Evolutionary conservation across 2,329 filamentous ascomycete species (phyloP).

Genomic region (Talaromyces sp.): DNA sequence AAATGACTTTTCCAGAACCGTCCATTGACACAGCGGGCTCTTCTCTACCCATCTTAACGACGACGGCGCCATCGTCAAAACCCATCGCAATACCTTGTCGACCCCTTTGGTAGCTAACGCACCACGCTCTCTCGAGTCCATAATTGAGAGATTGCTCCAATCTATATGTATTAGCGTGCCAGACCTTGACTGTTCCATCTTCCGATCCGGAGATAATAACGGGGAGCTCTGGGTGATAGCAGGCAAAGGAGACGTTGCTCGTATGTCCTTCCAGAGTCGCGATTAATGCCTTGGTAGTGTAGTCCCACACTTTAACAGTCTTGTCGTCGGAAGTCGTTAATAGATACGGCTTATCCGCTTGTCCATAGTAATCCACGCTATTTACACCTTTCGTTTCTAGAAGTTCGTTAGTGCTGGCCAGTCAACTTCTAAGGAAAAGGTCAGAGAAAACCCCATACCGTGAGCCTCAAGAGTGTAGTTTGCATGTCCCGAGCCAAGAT

Average conservation of each 20-base stretch:
- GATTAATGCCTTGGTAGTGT: conserved; percentile 95
- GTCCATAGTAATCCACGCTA: conserved; percentile 82
- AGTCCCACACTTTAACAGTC: conserved; percentile 98
- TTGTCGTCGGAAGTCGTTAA: conserved; percentile 95
- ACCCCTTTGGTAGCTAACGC: conserved; percentile 89
- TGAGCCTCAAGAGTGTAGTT: conserved; percentile 97
- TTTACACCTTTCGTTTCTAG: conserved; percentile 87
- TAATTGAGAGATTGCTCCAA: conserved; percentile 96
- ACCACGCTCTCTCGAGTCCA: conserved; percentile 93
- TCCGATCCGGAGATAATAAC: conserved; percentile 98
- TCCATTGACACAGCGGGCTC: conserved; percentile 99
- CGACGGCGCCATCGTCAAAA: conserved; percentile 95
- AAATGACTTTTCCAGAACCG: conserved; percentile 88
- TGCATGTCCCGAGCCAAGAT: conserved; percentile 81
- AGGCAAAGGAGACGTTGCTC: conserved; percentile 96
- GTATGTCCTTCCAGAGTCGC: conserved; percentile 95
- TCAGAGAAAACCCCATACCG: conserved; percentile 31
- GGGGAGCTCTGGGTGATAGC: conserved; percentile 93
- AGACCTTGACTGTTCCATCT: conserved; percentile 95
- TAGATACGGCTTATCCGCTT: conserved; percentile 71
- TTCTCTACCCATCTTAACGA: conserved; percentile 95
- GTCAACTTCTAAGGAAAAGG: neutral
- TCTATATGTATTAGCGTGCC: conserved; percentile 96
- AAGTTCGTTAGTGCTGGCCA: neutral
- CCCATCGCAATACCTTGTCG: conserved; percentile 92